A percentile compares a stretch with the other conserved stretches of the same genome.
phyloP scores from a whole-genome alignment of 2,329 filamentous ascomycete genomes.

The Aspergillus udagawae region DNA sequence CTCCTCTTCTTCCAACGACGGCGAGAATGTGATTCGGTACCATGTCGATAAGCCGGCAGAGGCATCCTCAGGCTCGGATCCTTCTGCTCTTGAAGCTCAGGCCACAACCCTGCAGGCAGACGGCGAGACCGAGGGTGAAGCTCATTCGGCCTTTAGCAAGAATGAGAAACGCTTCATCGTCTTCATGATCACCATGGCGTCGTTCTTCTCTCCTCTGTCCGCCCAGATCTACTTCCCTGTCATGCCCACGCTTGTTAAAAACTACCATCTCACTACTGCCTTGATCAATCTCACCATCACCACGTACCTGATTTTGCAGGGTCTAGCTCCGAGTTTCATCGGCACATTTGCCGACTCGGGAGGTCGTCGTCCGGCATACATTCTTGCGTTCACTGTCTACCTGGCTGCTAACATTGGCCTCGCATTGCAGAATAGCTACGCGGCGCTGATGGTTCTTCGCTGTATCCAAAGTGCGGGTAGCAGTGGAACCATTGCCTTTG shows the following conservation, averaged over 20 bases:
- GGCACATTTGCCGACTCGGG: slow-evolving; percentile 39
- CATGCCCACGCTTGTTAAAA: slow-evolving; percentile 37
- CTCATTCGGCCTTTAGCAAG: slow-evolving; percentile 29
- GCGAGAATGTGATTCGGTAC: not conserved
- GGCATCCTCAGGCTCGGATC: not conserved
- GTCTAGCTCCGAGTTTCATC: slow-evolving; percentile 41
- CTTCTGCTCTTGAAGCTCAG: slow-evolving; percentile 3
- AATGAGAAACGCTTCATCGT: slow-evolving; percentile 35
- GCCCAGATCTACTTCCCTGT: slow-evolving; percentile 47
- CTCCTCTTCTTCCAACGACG: not conserved
- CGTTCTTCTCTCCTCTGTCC: slow-evolving; percentile 41
- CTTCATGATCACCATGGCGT: slow-evolving; percentile 36
- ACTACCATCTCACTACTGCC: slow-evolving; percentile 37
- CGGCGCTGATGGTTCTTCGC: slow-evolving; percentile 37
- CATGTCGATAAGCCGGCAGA: not conserved
- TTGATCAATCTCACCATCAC: slow-evolving; percentile 45
- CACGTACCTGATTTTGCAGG: slow-evolving; percentile 45
- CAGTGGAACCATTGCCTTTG: slow-evolving; percentile 43
- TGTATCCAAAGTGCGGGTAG: slow-evolving; percentile 43
- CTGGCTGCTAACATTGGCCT: slow-evolving; percentile 40
- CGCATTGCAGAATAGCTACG: slow-evolving; percentile 36
- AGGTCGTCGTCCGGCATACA: slow-evolving; percentile 40
- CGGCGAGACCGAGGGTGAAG: not conserved
- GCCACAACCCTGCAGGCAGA: not conserved
- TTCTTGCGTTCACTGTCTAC: slow-evolving; percentile 39